Percentiles rank a stretch among this genome's conserved stretches.
Conservation (phyloP, 352 stramenopile genomes). For the Aphanomyces astaci region DNA sequence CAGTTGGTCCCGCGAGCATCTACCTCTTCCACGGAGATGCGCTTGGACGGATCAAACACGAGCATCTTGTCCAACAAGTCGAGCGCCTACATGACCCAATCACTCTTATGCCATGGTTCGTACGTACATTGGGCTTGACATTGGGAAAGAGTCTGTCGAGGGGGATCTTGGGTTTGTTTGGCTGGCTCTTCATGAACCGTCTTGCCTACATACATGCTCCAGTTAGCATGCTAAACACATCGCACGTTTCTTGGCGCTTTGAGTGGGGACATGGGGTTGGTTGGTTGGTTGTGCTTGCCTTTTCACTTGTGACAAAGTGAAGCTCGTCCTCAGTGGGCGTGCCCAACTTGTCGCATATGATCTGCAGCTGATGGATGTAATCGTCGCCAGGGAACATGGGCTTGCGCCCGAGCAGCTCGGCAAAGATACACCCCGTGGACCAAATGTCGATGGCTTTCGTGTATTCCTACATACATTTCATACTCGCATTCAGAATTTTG, state of each 20-base stretch:
- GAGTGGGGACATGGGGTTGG: no score
- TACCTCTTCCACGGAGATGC: conserved; percentile 86
- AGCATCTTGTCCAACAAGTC: conserved; percentile 83
- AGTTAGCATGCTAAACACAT: no score
- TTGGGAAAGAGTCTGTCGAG: conserved; percentile 68
- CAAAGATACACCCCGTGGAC: conserved; percentile 91
- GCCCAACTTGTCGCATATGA: conserved; percentile 90
- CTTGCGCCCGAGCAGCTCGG: conserved; percentile 85
- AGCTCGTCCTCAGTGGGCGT: conserved; percentile 81
- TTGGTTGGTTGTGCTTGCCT: no score
- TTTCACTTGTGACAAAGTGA: conserved; percentile 89
- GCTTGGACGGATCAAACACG: conserved; percentile 78
- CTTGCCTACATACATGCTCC: conserved; percentile 39
- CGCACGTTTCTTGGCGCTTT: not conserved
- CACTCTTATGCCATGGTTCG: not conserved
- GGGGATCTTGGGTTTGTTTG: conserved; percentile 55
- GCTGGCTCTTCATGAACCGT: conserved; percentile 81
- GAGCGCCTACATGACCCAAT: conserved; percentile 33
- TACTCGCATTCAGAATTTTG: no score
- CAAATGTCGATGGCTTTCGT: conserved; percentile 96
- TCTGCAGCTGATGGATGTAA: conserved; percentile 99
- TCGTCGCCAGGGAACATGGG: conserved; percentile 94
- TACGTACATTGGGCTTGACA: conserved; percentile 34
- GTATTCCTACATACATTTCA: no score
- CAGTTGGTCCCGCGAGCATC: not conserved